These are phyloP conservation scores for Kockovaella imperatae DNA, from an alignment of 768 basidiomycete genomes.

Conservation along the genomic window DNA sequence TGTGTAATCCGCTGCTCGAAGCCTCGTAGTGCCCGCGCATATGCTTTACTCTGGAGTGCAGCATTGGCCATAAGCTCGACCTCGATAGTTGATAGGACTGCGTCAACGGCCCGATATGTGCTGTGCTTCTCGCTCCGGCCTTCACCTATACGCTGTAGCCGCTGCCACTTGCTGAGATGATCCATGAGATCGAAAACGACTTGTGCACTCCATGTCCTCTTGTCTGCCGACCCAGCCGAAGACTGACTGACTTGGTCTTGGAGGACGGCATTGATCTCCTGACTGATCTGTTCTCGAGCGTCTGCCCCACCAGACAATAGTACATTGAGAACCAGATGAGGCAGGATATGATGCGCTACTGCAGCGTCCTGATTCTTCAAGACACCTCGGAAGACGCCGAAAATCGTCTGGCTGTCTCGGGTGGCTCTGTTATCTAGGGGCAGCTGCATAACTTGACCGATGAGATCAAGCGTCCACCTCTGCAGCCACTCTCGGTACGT, in stretches of 20 bases:
- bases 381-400: slow-evolving; percentile 67
- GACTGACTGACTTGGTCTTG: slow-evolving; percentile 72
- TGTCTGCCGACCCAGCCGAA: slow-evolving; percentile 66
- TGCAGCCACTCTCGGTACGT: slow-evolving; percentile 98
- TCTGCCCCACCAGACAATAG: slow-evolving; percentile 68
- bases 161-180: slow-evolving; percentile 84
- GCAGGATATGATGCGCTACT: slow-evolving; percentile 85
- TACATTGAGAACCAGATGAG: slow-evolving; percentile 81
- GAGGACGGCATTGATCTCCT: slow-evolving; percentile 72
- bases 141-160: slow-evolving; percentile 59
- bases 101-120: slow-evolving; percentile 55
- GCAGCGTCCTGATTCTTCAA: slow-evolving; percentile 77
- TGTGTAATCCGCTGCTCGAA: slow-evolving; percentile 75
- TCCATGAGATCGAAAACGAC: slow-evolving; percentile 93
- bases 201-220: slow-evolving; percentile 87
- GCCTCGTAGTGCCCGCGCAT: slow-evolving; percentile 86
- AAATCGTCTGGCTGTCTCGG: slow-evolving; percentile 57
- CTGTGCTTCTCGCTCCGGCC: slow-evolving; percentile 49
- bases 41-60: slow-evolving; percentile 88
- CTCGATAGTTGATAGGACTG: slow-evolving; percentile 72
- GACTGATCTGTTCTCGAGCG: slow-evolving; percentile 55
- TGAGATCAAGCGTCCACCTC: slow-evolving; percentile 73
- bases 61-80: slow-evolving; percentile 84
- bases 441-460: slow-evolving; percentile 47
- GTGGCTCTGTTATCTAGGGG: slow-evolving; percentile 37